Evolutionary conservation across 768 basidiomycete species (phyloP).

Genomic region (Tricholoma flavovirens): DNA sequence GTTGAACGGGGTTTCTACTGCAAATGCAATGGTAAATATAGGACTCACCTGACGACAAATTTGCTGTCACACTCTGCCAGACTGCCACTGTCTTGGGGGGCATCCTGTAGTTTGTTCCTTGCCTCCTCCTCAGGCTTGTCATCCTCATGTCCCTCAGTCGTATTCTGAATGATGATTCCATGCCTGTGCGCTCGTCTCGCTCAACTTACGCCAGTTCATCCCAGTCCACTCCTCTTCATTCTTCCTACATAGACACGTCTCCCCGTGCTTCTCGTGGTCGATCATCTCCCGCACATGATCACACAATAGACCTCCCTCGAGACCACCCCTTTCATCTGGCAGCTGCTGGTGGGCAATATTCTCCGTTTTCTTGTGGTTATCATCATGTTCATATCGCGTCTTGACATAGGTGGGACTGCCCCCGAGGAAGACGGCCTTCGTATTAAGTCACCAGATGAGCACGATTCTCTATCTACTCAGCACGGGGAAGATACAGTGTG

Average conservation of each 20-base stretch:
- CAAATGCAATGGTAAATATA: not conserved
- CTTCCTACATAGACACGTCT: constrained; percentile 12
- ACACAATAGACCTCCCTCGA: constrained; percentile 1
- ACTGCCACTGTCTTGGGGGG: not conserved
- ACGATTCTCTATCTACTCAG: not conserved
- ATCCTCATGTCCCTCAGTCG: constrained; percentile 76
- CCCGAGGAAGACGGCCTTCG: not conserved
- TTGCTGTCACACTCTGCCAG: not conserved
- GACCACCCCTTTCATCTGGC: constrained; percentile 7
- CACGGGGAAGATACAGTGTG: not conserved
- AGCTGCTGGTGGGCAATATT: constrained; percentile 2
- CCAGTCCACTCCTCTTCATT: constrained; percentile 15
- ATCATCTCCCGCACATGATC: constrained; percentile 18
- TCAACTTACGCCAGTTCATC: constrained; percentile 27
- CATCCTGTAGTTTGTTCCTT: not conserved
- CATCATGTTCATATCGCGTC: not conserved
- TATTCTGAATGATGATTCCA: constrained; percentile 74
- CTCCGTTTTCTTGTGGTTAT: not conserved
- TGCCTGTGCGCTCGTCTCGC: constrained; percentile 29
- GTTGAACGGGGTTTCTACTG: not conserved
- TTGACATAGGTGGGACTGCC: not conserved
- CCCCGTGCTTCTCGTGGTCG: constrained; percentile 16
- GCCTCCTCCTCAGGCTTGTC: not conserved
- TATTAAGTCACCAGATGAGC: not conserved
- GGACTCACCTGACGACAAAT: not conserved